Conservation (phyloP, 352 stramenopile species). For the Globisporangium acanthophoron region DNA sequence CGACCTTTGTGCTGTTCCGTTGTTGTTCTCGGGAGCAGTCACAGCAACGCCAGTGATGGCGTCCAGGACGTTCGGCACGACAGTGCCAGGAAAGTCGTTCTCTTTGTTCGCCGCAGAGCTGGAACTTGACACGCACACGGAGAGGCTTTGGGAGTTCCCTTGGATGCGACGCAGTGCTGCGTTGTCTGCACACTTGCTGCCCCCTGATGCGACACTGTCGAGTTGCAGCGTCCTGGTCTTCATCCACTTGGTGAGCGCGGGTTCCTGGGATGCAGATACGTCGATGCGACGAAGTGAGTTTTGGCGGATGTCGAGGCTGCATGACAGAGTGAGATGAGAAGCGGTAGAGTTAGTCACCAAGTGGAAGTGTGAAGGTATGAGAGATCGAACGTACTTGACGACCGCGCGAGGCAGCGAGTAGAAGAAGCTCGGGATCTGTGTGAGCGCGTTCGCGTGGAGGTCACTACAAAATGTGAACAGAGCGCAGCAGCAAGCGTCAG, state of each 20-base stretch:
- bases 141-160: constrained; percentile 21
- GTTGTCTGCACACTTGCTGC: constrained; percentile 2
- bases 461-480: constrained; percentile 19
- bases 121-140: constrained; percentile 16
- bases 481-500: neutral
- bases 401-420: constrained; percentile 13
- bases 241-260: constrained; percentile 28
- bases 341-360: neutral
- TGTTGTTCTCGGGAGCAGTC: neutral
- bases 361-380: neutral
- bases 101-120: constrained; percentile 1
- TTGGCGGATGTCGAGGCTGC: constrained; percentile 32
- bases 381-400: constrained; percentile 16
- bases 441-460: constrained; percentile 35
- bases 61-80: neutral
- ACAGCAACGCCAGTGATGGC: neutral
- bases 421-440: constrained; percentile 20
- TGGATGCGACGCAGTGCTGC: constrained; percentile 10
- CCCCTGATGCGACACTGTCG: constrained; percentile 19
- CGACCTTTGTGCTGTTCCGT: neutral
- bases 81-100: neutral
- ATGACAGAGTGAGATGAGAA: neutral
- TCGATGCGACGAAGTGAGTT: constrained; percentile 34
- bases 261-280: constrained; percentile 20
- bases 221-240: constrained; percentile 22